phyloP scores from a whole-genome alignment of 2,329 filamentous ascomycete genomes.

The Epichloe sp. region DNA sequence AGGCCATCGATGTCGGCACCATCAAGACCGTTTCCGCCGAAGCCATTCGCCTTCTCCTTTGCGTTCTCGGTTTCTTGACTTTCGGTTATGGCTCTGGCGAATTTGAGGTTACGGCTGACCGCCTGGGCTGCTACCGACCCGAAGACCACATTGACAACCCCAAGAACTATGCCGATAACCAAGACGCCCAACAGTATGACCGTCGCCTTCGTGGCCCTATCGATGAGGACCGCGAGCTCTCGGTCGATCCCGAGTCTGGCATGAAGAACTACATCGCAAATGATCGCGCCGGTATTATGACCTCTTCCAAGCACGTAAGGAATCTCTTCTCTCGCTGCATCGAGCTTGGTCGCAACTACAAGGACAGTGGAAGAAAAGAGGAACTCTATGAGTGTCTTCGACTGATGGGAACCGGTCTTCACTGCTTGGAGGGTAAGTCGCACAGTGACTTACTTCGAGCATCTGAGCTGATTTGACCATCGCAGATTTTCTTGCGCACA shows the following conservation, averaged over 20 bases:
- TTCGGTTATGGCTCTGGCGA: constrained; percentile 76
- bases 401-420: constrained; percentile 73
- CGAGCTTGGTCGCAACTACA: constrained; percentile 65
- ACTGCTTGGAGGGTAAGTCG: constrained; percentile 63
- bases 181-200: constrained; percentile 75
- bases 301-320: constrained; percentile 65
- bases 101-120: constrained; percentile 72
- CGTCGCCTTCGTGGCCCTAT: constrained; percentile 67
- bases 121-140: constrained; percentile 71
- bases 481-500: constrained; percentile 77
- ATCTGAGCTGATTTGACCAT: constrained; percentile 5
- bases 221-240: constrained; percentile 65
- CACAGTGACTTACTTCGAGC: not conserved
- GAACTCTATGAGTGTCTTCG: constrained; percentile 81
- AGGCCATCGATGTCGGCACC: constrained; percentile 85
- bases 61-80: constrained; percentile 79
- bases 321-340: constrained; percentile 62
- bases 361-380: constrained; percentile 39
- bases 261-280: constrained; percentile 95
- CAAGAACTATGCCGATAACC: constrained; percentile 78
- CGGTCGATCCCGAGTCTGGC: constrained; percentile 60
- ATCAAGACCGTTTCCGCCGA: constrained; percentile 84
- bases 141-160: constrained; percentile 69
- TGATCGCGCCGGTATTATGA: constrained; percentile 65
- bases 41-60: constrained; percentile 79